phyloP scores from a whole-genome alignment of 192 early-diverging fungal species.

The Entrophospora sp. region DNA sequence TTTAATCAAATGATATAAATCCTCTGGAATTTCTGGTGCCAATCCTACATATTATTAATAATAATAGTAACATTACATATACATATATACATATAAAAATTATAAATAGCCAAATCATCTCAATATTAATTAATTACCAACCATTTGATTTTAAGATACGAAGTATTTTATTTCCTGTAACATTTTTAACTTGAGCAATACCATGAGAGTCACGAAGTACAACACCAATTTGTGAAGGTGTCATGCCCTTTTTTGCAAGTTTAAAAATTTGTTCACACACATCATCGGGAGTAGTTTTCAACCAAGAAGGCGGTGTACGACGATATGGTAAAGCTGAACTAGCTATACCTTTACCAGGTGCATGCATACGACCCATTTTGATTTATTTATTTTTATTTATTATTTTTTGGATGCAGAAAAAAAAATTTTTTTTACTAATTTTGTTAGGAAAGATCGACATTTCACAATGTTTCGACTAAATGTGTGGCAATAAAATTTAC shows the following conservation, averaged over 20 bases:
- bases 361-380: constrained; percentile 93
- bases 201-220: constrained; percentile 95
- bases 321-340: constrained; percentile 90
- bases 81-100: too few species aligned
- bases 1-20: constrained; percentile 99
- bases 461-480: too few species aligned
- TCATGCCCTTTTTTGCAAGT: constrained; percentile 98
- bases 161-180: constrained; percentile 99
- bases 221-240: constrained; percentile 98
- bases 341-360: constrained; percentile 95
- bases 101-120: too few species aligned
- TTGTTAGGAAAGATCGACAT: too few species aligned
- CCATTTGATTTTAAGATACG: constrained; percentile 98
- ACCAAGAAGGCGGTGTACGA: constrained; percentile 93
- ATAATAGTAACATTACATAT: too few species aligned
- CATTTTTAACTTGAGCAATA: constrained; percentile 90
- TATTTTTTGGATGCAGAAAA: too few species aligned
- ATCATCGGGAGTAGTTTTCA: constrained; percentile 95
- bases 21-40: constrained; percentile 94
- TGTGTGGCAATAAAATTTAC: too few species aligned
- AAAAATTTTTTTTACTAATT: too few species aligned
- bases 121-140: not conserved
- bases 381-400: constrained; percentile 23
- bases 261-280: constrained; percentile 98
- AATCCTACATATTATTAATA: constrained; percentile 37